Base-by-base conservation (phyloP, 2,329 filamentous ascomycete species). In the Paraconiothyrium brasiliense region DNA sequence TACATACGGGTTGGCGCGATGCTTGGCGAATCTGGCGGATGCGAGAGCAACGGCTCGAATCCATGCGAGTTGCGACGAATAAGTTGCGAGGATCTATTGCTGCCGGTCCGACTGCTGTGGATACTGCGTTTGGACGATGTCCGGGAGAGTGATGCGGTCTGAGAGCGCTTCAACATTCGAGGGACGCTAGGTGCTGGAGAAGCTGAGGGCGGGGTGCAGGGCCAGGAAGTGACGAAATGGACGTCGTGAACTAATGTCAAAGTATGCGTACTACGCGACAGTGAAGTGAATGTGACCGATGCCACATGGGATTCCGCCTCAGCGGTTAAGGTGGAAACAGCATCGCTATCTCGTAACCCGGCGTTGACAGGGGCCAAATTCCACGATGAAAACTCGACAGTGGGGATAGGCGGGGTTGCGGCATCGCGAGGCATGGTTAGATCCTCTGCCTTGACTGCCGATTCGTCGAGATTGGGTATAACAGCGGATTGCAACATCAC, bases 211-310 rank as follows among this genome's bases (percentile, higher is more conserved):
- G 82, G 78, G 7, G 77, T 80, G 69, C 86, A 88, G 20, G 83
- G 84, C 68, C 84, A 84, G 1, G 85, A 84, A 0, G 84, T 81
- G 47, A 88, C 75, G 67, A 87, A 88, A 32, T 84, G 80, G 14
- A 85, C 80, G 60, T 86, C 84, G 69, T 85, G 80, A 16, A 73
- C 76, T 30, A 87, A 73, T 1, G 81, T 67, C n/a, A 79, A 58
- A 2, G 65, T 70, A 50, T 74, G 63, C 2, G 51, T 57, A 11
- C 44, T 52, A 22, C 60, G 58, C 1, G 66, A 60, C 7, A 69
- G 55, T 16, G 69, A 68, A 10, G 62, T 68, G 64, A 82, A 81
- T 1, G 74, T 77, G 27, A 82, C 57, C 1, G 72, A 70, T 16
- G 75, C 72, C 2, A 67, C 68, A 22, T 72, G 66, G 7, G 71